Conservation (phyloP, 1,139 yeast genomes). For the Blastobotrys elegans region DNA sequence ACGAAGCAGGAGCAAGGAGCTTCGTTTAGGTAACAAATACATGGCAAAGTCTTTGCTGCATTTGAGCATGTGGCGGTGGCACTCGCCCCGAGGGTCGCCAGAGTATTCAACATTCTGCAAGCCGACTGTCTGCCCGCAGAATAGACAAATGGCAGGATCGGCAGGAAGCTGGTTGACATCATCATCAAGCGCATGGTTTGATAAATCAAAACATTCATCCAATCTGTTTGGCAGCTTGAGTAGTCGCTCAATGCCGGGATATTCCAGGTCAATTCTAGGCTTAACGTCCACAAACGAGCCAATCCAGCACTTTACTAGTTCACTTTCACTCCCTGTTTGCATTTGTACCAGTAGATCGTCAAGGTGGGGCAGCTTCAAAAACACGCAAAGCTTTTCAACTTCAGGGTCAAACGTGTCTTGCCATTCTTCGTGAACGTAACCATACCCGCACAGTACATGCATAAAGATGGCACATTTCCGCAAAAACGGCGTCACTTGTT, state of each 20-base stretch:
- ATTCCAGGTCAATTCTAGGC: constrained; percentile 40
- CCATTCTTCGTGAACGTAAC: constrained; percentile 39
- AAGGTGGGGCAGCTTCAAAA: constrained; percentile 49
- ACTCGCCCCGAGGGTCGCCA: constrained; percentile 31
- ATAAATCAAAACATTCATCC: constrained; percentile 54
- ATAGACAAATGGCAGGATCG: constrained; percentile 84
- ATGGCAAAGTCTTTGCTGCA: constrained; percentile 70
- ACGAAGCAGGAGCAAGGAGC: constrained; percentile 61
- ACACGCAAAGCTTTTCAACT: constrained; percentile 51
- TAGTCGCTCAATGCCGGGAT: constrained; percentile 61
- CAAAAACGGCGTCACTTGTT: constrained; percentile 60
- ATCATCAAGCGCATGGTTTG: constrained; percentile 13
- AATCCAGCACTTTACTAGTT: background rate
- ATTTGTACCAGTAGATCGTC: constrained; percentile 27
- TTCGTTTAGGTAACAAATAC: constrained; percentile 70
- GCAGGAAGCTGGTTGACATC: constrained; percentile 36
- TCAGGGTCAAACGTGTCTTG: constrained; percentile 55
- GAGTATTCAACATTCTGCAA: constrained; percentile 47
- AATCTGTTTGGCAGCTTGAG: constrained; percentile 60
- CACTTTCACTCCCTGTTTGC: constrained; percentile 3
- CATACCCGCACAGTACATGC: constrained; percentile 52
- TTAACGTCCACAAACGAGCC: background rate
- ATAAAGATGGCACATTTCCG: constrained; percentile 62
- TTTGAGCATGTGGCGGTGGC: constrained; percentile 36
- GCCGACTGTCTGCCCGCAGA: constrained; percentile 69